phyloP scores from a whole-genome alignment of 179 eudicot species.

The Drosera spatulata region DNA sequence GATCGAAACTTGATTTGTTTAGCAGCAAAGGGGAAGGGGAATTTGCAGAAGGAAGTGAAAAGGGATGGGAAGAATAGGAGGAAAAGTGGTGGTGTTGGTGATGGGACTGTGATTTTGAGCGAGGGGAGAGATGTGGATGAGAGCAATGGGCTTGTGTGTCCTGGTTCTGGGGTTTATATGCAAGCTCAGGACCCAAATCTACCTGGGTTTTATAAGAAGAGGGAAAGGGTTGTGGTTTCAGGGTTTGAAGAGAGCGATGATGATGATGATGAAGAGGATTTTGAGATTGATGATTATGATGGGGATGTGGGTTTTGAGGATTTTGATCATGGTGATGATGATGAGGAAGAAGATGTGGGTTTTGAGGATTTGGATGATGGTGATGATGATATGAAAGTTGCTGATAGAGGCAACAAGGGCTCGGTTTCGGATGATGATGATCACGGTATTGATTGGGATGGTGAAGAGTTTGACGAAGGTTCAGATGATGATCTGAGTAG shows the following conservation, averaged over 20 bases:
- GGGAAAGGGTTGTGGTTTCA: conserved; percentile 22
- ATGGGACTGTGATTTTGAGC: conserved; percentile 42
- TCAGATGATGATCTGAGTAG: conserved; percentile 24
- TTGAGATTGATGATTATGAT: conserved; percentile 12
- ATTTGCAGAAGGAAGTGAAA: conserved; percentile 21
- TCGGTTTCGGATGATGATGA: conserved; percentile 6
- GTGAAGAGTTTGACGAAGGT: conserved; percentile 60
- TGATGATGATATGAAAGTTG: conserved; percentile 6
- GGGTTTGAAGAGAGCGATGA: conserved; percentile 7
- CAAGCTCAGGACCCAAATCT: conserved; percentile 71
- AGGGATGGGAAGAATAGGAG: conserved; percentile 22
- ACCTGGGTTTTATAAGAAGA: conserved; percentile 74
- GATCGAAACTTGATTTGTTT: conserved; percentile 20
- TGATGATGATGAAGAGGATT: conserved; percentile 6
- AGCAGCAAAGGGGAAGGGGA: conserved; percentile 36
- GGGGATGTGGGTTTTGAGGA: conserved; percentile 11
- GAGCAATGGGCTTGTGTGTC: conserved; percentile 53
- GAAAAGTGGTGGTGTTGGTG: conserved; percentile 14
- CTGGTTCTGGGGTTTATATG: conserved; percentile 98
- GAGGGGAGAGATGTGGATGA: conserved; percentile 93
- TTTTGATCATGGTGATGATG: no score
- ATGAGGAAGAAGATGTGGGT: neutral
- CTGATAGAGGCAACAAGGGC: no score
- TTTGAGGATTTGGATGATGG: conserved; percentile 4
- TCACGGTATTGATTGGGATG: conserved; percentile 46